A percentile compares a stretch with the other conserved stretches of the same genome.
Conservation (phyloP, 2,329 filamentous ascomycete genomes). For the Incumbomyces lentus region DNA sequence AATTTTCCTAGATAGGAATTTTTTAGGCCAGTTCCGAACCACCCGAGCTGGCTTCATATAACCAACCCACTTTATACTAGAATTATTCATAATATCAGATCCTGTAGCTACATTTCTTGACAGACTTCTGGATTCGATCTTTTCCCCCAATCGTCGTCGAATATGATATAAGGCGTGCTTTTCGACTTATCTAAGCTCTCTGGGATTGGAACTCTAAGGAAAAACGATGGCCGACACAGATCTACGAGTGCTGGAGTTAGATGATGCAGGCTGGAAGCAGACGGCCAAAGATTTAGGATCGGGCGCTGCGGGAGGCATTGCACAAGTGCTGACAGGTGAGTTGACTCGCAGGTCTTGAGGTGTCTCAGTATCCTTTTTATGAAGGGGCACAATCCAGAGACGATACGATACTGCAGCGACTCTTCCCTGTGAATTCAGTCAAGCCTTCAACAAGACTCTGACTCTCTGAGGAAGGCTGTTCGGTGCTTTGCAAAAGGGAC, state of each 20-base stretch:
- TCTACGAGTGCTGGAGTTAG: slow-evolving; percentile 10
- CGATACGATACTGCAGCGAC: too few species aligned
- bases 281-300: slow-evolving; percentile 83
- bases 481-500: not conserved
- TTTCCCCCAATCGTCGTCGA: not conserved
- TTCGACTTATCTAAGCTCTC: not conserved
- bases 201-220: not conserved
- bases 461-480: not conserved
- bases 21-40: not conserved
- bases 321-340: slow-evolving; percentile 86
- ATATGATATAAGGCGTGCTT: not conserved
- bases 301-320: slow-evolving; percentile 81
- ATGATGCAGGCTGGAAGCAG: slow-evolving; percentile 39
- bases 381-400: too few species aligned
- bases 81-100: not conserved
- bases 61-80: not conserved
- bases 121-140: not conserved
- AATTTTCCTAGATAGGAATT: not conserved
- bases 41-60: not conserved
- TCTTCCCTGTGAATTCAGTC: too few species aligned
- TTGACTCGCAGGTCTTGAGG: slow-evolving; percentile 19
- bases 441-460: too few species aligned
- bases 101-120: not conserved
- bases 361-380: too few species aligned
- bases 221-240: slow-evolving; percentile 3